These are phyloP conservation scores for Fusarium luffae DNA, from an alignment of 2,329 filamentous ascomycete genomes.

Conservation along the genomic window DNA sequence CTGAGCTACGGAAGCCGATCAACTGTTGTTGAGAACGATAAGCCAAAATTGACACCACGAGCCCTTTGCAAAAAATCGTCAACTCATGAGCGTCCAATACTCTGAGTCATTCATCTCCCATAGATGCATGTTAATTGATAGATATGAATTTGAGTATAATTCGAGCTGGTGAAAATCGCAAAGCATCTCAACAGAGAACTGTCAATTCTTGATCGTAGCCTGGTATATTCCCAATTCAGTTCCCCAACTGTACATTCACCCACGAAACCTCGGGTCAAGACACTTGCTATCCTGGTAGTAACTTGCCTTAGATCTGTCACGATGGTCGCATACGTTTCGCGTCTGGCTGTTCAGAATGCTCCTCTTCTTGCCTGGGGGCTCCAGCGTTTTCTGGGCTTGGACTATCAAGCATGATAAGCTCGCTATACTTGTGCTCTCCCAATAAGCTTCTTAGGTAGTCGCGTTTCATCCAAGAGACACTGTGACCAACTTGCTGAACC, in stretches of 20 bases:
- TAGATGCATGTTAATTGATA: background rate
- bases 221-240: background rate
- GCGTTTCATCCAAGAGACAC: background rate
- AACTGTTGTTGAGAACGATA: background rate
- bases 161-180: background rate
- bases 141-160: background rate
- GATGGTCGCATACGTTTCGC: background rate
- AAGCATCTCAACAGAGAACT: background rate
- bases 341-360: background rate
- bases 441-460: constrained; percentile 7
- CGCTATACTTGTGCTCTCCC: constrained; percentile 6
- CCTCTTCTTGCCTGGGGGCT: background rate
- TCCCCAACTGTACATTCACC: background rate
- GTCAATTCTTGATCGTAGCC: background rate
- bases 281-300: background rate
- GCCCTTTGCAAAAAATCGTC: background rate
- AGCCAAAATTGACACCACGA: background rate
- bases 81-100: background rate
- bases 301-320: background rate
- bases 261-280: background rate
- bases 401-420: background rate
- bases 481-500: background rate
- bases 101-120: background rate
- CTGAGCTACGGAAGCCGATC: constrained; percentile 8
- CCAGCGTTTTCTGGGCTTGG: background rate